A percentile compares a stretch with the other conserved stretches of the same genome.
phyloP scores from a whole-genome alignment of 2,329 filamentous ascomycete species.

The Aureobasidium mangrovei region DNA sequence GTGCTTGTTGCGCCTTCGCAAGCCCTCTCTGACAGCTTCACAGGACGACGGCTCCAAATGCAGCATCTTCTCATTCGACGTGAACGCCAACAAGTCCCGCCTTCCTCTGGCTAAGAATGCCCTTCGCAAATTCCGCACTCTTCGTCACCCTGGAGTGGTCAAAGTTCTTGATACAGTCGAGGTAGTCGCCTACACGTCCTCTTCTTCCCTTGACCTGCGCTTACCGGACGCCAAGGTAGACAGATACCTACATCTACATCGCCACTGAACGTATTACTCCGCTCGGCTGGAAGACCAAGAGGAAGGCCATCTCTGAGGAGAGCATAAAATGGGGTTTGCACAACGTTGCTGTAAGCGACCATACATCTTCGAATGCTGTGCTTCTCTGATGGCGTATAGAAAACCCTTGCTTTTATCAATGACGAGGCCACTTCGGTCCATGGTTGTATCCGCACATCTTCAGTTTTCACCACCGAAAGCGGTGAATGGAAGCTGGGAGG shows the following conservation, averaged over 20 bases:
- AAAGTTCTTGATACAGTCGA: conserved; percentile 92
- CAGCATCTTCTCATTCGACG: conserved; percentile 95
- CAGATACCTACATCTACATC: conserved; percentile 91
- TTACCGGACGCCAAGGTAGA: conserved; percentile 47
- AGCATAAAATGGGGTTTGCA: conserved; percentile 95
- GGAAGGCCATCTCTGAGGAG: conserved; percentile 80
- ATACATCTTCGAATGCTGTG: background rate
- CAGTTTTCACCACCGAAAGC: conserved; percentile 88
- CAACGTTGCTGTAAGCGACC: conserved; percentile 61
- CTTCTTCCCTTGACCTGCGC: conserved; percentile 15
- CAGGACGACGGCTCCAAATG: conserved; percentile 91
- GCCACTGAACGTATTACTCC: conserved; percentile 86
- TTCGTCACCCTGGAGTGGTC: conserved; percentile 89
- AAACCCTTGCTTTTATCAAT: conserved; percentile 93
- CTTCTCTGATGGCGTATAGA: conserved; percentile 37
- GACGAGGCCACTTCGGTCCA: conserved; percentile 87
- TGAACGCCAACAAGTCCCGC: conserved; percentile 67
- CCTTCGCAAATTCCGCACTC: conserved; percentile 81
- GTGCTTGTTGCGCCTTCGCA: background rate
- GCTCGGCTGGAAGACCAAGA: conserved; percentile 79
- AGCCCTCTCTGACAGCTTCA: background rate
- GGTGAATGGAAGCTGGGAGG: conserved; percentile 96
- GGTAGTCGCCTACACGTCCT: conserved; percentile 40
- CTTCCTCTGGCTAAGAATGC: conserved; percentile 87
- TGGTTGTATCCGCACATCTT: conserved; percentile 73